A percentile compares a stretch with the other conserved stretches of the same genome.
Conservation (phyloP, 2,329 filamentous ascomycete species). For the Lasiodiplodia gonubiensis region DNA sequence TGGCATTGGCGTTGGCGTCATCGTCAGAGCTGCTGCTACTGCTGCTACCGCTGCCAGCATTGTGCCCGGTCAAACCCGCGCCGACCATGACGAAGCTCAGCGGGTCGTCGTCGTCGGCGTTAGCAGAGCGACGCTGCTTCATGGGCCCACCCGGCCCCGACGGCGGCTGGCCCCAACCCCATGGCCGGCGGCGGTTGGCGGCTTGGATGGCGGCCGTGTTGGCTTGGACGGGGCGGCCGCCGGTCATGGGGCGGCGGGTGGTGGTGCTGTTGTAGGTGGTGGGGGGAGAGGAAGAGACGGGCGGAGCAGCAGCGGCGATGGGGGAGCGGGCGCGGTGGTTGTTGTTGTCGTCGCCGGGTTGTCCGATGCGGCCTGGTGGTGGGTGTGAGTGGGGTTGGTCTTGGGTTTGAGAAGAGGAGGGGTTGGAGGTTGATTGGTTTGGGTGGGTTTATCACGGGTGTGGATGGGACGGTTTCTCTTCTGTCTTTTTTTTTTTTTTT, state of each 20-base stretch:
- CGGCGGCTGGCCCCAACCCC: not conserved
- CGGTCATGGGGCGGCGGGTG: not conserved
- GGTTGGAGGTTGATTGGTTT: not conserved
- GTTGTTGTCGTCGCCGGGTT: not conserved
- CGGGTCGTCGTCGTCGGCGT: not conserved
- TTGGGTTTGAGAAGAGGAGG: not conserved
- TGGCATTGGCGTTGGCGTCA: not conserved
- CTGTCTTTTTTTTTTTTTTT: not conserved
- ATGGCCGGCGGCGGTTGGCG: not conserved
- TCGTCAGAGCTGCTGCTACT: not conserved
- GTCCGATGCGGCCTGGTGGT: constrained; percentile 10
- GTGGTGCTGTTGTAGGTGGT: not conserved
- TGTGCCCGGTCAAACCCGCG: not conserved
- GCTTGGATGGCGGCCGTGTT: not conserved
- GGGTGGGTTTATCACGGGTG: not conserved
- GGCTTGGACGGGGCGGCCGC: not conserved
- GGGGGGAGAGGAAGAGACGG: not conserved
- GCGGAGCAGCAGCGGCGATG: not conserved
- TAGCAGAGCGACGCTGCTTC: not conserved
- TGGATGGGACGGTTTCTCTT: not conserved
- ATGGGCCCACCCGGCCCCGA: no score
- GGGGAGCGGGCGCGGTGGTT: not conserved
- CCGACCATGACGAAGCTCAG: not conserved
- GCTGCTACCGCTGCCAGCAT: not conserved
- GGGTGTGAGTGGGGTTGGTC: not conserved